A percentile compares a stretch with the other conserved stretches of the same genome.
phyloP scores from a whole-genome alignment of 768 basidiomycete genomes.

The Collybiopsis confluens region DNA sequence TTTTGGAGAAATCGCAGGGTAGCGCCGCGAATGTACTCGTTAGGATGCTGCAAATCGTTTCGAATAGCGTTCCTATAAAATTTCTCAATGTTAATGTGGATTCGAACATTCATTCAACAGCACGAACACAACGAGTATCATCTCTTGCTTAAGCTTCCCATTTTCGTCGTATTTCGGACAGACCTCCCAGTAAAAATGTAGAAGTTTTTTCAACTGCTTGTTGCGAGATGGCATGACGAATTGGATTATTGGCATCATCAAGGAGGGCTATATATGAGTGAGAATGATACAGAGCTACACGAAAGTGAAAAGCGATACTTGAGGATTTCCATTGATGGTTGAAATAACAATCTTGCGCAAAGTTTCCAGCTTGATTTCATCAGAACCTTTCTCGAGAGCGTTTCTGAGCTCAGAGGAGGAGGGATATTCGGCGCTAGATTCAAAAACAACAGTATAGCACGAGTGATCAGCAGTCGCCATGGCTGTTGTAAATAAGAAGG shows the following conservation, averaged over 20 bases:
- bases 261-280: constrained; percentile 51
- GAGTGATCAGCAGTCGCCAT: constrained; percentile 47
- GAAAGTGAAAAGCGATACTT: constrained; percentile 41
- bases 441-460: constrained; percentile 78
- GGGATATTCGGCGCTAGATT: constrained; percentile 69
- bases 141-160: constrained; percentile 98
- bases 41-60: constrained; percentile 99
- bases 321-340: constrained; percentile 91
- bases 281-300: constrained; percentile 16
- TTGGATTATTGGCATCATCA: constrained; percentile 99
- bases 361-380: constrained; percentile 95
- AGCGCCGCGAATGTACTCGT: constrained; percentile 99
- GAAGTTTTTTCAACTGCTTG: constrained; percentile 94
- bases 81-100: constrained; percentile 1
- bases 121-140: constrained; percentile 94
- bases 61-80: constrained; percentile 84
- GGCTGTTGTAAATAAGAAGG: background rate
- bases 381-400: constrained; percentile 89
- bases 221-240: constrained; percentile 93
- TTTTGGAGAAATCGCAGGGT: constrained; percentile 96
- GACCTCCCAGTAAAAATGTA: constrained; percentile 96
- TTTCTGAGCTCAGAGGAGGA: constrained; percentile 79
- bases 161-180: constrained; percentile 97
- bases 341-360: constrained; percentile 90
- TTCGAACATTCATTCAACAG: background rate